Evolutionary conservation across 257 asterid genomes (phyloP).

Genomic region (Avicennia marina): DNA sequence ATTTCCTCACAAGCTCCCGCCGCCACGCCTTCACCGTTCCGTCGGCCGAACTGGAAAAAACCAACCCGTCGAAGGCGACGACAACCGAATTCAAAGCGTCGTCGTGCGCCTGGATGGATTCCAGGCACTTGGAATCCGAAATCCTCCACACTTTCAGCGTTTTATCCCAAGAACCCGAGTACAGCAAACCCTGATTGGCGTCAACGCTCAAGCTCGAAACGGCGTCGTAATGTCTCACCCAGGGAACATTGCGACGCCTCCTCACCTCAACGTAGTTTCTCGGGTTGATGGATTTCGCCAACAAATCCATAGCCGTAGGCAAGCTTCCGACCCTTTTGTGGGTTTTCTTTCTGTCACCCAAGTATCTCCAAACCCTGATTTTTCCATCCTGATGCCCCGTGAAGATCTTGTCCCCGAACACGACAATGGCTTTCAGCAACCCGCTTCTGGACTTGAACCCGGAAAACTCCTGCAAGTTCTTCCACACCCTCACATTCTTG

Average conservation of each 20-base stretch:
- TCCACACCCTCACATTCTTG: constrained; percentile 80
- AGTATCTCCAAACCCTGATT: constrained; percentile 70
- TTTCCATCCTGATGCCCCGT: constrained; percentile 92
- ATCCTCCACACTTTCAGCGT: constrained; percentile 86
- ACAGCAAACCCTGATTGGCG: constrained; percentile 42
- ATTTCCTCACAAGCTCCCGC: constrained; percentile 52
- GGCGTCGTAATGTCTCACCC: constrained; percentile 84
- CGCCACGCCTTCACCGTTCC: constrained; percentile 94
- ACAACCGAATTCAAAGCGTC: constrained; percentile 78
- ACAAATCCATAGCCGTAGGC: constrained; percentile 63
- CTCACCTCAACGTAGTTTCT: constrained; percentile 60
- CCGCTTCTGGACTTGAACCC: constrained; percentile 83
- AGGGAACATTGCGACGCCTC: constrained; percentile 51
- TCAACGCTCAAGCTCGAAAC: constrained; percentile 74
- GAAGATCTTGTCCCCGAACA: constrained; percentile 43
- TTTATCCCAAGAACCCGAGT: constrained; percentile 93
- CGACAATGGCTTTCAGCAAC: constrained; percentile 71
- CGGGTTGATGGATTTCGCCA: constrained; percentile 60
- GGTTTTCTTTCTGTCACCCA: constrained; percentile 26
- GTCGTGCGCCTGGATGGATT: constrained; percentile 63
- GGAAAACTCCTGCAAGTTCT: constrained; percentile 51
- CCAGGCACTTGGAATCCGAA: constrained; percentile 73
- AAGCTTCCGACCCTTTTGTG: constrained; percentile 64
- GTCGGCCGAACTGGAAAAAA: constrained; percentile 87
- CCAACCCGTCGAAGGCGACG: constrained; percentile 51